Percentiles rank a stretch among this genome's conserved stretches.
phyloP scores from a whole-genome alignment of 2,329 filamentous ascomycete species.

The Xylaria digitata region DNA sequence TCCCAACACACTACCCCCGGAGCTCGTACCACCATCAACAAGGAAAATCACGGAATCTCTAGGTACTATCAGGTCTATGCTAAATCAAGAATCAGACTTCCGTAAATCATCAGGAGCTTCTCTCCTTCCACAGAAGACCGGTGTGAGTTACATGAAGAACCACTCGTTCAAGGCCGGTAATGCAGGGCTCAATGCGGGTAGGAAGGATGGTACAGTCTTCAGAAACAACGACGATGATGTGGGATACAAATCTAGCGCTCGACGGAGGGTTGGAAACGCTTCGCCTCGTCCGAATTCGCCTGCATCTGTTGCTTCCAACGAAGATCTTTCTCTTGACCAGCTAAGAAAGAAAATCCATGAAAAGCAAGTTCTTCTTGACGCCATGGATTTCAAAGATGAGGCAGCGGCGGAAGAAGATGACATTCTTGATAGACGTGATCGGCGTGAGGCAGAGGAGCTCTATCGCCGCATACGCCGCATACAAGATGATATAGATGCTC shows the following conservation, averaged over 20 bases:
- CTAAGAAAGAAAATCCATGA: conserved; percentile 92
- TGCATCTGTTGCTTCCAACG: conserved; percentile 73
- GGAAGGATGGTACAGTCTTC: conserved; percentile 96
- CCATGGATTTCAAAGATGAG: conserved; percentile 96
- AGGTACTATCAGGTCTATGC: conserved; percentile 88
- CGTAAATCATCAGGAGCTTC: conserved; percentile 91
- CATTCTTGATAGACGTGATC: conserved; percentile 87
- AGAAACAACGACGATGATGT: conserved; percentile 95
- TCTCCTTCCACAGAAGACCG: conserved; percentile 92
- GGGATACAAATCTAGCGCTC: conserved; percentile 92
- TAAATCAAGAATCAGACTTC: conserved; percentile 88
- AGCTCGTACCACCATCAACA: conserved; percentile 93
- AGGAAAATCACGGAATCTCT: conserved; percentile 94
- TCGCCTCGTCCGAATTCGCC: conserved; percentile 86
- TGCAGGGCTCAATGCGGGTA: conserved; percentile 66
- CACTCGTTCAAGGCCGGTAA: conserved; percentile 84
- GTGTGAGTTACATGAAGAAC: conserved; percentile 97
- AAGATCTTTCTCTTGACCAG: conserved; percentile 88
- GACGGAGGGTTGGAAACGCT: conserved; percentile 79
- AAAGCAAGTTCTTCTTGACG: conserved; percentile 93
- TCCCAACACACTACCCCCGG: conserved; percentile 85
- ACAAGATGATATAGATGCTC: conserved; percentile 93
- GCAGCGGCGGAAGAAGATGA: conserved; percentile 91
- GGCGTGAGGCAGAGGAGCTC: conserved; percentile 91
- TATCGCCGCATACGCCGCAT: conserved; percentile 91